These are phyloP conservation scores for Lactifluus pinguis DNA, from an alignment of 768 basidiomycete species.

Conservation along the genomic window DNA sequence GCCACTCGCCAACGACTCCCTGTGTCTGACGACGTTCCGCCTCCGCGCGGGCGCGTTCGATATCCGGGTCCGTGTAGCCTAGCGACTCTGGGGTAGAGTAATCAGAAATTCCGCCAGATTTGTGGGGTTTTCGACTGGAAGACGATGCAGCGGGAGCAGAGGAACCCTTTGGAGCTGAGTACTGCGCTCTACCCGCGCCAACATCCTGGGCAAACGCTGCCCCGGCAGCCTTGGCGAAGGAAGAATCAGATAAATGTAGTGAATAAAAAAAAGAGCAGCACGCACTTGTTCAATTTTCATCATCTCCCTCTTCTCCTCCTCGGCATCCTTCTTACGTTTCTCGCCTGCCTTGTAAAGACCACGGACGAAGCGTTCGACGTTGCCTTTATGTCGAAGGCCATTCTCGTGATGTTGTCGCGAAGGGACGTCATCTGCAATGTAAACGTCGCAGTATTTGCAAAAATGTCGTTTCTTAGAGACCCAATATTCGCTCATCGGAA, in stretches of 20 bases:
- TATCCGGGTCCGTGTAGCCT: slow-evolving; percentile 72
- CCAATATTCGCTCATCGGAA: slow-evolving; percentile 81
- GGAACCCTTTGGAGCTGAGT: slow-evolving; percentile 19
- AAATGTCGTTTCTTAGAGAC: slow-evolving; percentile 87
- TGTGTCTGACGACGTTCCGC: slow-evolving; percentile 49
- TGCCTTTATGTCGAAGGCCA: slow-evolving; percentile 90
- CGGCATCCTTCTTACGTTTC: slow-evolving; percentile 74
- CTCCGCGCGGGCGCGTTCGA: slow-evolving; percentile 52
- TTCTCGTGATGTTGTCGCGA: slow-evolving; percentile 88
- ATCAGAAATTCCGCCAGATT: slow-evolving; percentile 63
- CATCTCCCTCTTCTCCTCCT: slow-evolving; percentile 86
- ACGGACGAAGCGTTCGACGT: slow-evolving; percentile 84
- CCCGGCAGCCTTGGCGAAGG: slow-evolving; percentile 49
- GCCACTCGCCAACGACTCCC: slow-evolving; percentile 74
- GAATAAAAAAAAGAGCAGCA: slow-evolving; percentile 2
- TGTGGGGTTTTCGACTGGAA: slow-evolving; percentile 28
- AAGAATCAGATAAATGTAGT: not conserved
- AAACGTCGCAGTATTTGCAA: slow-evolving; percentile 97
- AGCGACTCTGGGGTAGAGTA: slow-evolving; percentile 85
- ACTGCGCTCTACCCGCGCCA: slow-evolving; percentile 46
- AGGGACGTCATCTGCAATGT: slow-evolving; percentile 92
- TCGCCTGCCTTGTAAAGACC: slow-evolving; percentile 90
- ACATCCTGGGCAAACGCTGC: slow-evolving; percentile 75
- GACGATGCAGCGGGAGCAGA: slow-evolving; percentile 21
- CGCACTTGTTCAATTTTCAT: slow-evolving; percentile 71